Evolutionary conservation across 2,329 filamentous ascomycete species (phyloP), one percentile per base, ranked within the genome.

Genomic region (Diplodia scrobiculata): DNA sequence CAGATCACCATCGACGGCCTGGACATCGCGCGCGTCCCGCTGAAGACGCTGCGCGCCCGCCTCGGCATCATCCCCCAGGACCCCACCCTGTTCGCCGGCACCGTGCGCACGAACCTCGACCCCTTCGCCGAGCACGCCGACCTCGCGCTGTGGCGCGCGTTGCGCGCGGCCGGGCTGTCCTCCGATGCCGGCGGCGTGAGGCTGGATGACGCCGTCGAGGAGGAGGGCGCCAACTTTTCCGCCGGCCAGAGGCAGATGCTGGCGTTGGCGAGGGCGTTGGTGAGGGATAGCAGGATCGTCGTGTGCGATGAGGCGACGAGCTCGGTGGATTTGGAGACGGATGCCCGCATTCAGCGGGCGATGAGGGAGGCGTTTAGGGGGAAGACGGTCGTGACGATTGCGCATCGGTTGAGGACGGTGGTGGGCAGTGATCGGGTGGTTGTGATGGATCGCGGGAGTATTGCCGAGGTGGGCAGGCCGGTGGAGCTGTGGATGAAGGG

Each of bases 271-370:
- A 88, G 95, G 0, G 95, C 95, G 0, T 86, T 99, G 2, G 94
- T 98, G 3, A 88, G 94, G 38, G 87, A 89, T 50, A 90, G 89
- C 0, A 91, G 90, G 71, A 97, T 98, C 78, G 97, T 98, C 72
- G 89, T 99, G 58, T 97, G 94, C 78, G 95, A 99, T 80, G 95
- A 99, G 78, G 95, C 95, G 0, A 99, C 95, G 0, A 92, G 89
- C 1, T 91, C 87, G 0, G 93, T 98, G 7, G 94, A 98, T 77
- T 95, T 97, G 83, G 94, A 97, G 75, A 98, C 94, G 2, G 95
- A 99, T 75, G 89, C 91, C 78, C 96, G 95, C 84, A 97, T 98
- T 75, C 94, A 98, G 78, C 82, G 83, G 65, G 96, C 93, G 2
- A 97, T 98, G 78, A 89, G 91, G 0, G 84, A 85, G 0, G 93